A percentile compares a stretch with the other conserved stretches of the same genome.
These are phyloP conservation scores for Trametes cubensis DNA, from an alignment of 768 basidiomycete genomes.

Conservation along the genomic window DNA sequence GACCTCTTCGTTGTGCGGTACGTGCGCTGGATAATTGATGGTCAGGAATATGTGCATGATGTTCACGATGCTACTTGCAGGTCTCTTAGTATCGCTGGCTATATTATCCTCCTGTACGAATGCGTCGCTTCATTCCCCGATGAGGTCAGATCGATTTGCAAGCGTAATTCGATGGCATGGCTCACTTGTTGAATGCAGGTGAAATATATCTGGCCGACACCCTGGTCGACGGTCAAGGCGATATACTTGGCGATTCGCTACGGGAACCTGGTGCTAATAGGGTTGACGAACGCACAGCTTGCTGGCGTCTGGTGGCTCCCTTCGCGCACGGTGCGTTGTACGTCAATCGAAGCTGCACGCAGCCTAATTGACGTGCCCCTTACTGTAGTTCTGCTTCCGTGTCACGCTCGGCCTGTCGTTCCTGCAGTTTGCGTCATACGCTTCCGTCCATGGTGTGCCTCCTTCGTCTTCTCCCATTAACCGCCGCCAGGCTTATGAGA, in stretches of 20 bases:
- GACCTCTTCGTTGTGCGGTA: slow-evolving; percentile 19
- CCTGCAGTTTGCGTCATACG: slow-evolving; percentile 15
- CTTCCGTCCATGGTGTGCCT: slow-evolving; percentile 17
- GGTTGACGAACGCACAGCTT: slow-evolving; percentile 9
- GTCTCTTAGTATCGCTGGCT: slow-evolving; percentile 12
- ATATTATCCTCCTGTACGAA: slow-evolving; percentile 19
- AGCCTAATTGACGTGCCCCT: background rate
- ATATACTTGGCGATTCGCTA: slow-evolving; percentile 25
- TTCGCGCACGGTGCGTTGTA: slow-evolving; percentile 4
- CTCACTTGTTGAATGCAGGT: slow-evolving; percentile 2
- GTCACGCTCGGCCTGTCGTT: slow-evolving; percentile 7
- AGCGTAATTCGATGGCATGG: background rate
- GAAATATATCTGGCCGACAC: slow-evolving; percentile 23
- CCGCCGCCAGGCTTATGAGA: background rate
- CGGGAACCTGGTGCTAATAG: slow-evolving; percentile 15
- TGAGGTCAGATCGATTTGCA: slow-evolving; percentile 5
- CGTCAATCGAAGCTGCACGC: background rate
- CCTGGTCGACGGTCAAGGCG: slow-evolving; percentile 22
- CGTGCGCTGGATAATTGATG: background rate
- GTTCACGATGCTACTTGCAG: background rate
- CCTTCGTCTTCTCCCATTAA: background rate
- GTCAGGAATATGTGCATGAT: no score
- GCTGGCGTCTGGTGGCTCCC: slow-evolving; percentile 15
- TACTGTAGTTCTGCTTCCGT: slow-evolving; percentile 18
- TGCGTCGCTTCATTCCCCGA: slow-evolving; percentile 9